Percentiles rank a stretch among this genome's conserved stretches.
Conservation (phyloP, 495 filamentous ascomycete genomes). For the Corynascus novoguineensis region DNA sequence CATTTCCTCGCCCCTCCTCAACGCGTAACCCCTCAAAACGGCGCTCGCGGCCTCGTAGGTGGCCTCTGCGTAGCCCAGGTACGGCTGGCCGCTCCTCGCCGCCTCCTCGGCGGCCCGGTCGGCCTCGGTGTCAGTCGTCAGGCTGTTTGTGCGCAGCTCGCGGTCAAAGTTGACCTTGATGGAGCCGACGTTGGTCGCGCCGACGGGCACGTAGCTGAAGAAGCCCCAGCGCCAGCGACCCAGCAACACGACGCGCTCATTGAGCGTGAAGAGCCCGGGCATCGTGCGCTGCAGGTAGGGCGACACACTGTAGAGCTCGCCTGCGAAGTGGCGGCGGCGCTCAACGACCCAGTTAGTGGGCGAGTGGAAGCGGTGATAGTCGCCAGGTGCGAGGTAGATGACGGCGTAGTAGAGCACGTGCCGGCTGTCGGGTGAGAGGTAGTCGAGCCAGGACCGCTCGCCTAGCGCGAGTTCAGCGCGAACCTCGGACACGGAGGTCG, state of each 20-base stretch:
- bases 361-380: conserved; percentile 98
- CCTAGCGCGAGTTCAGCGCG: conserved; percentile 72
- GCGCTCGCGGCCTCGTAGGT: conserved; percentile 74
- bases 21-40: conserved; percentile 73
- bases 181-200: conserved; percentile 96
- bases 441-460: conserved; percentile 73
- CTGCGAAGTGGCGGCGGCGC: conserved; percentile 87
- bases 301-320: conserved; percentile 90
- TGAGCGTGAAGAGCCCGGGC: conserved; percentile 90
- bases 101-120: conserved; percentile 77
- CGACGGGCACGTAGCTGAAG: conserved; percentile 92
- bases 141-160: conserved; percentile 86
- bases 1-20: conserved; percentile 91
- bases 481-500: conserved; percentile 71
- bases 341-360: conserved; percentile 92
- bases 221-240: conserved; percentile 96
- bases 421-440: conserved; percentile 49
- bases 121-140: conserved; percentile 83
- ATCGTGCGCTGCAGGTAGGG: conserved; percentile 89
- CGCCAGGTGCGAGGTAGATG: conserved; percentile 94
- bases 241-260: conserved; percentile 90
- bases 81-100: conserved; percentile 65
- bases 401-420: conserved; percentile 87
- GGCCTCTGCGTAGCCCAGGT: conserved; percentile 83
- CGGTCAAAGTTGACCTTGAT: conserved; percentile 97